These are phyloP conservation scores for Aspergillus novoparasiticus DNA, from an alignment of 2,329 filamentous ascomycete species.

Conservation along the genomic window DNA sequence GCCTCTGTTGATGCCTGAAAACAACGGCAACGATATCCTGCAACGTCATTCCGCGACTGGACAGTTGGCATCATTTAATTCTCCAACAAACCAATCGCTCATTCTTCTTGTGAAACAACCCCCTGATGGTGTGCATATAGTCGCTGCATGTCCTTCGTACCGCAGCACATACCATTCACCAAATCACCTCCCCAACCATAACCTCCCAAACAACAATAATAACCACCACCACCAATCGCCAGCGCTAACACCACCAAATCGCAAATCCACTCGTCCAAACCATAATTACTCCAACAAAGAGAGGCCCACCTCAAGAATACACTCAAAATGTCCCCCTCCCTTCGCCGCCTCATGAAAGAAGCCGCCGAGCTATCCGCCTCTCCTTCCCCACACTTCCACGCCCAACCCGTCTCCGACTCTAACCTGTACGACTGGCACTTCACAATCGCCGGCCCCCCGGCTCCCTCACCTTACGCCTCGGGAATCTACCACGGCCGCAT, in stretches of 20 bases:
- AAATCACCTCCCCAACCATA: neutral
- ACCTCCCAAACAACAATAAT: neutral
- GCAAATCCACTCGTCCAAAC: neutral
- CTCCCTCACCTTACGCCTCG: conserved; percentile 71
- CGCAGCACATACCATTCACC: neutral
- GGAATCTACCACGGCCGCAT: conserved; percentile 97
- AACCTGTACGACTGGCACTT: conserved; percentile 99
- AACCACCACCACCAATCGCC: neutral
- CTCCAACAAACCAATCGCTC: neutral
- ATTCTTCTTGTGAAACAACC: too few species aligned
- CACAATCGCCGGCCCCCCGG: conserved; percentile 85
- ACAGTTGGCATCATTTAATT: neutral
- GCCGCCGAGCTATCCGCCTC: conserved; percentile 79
- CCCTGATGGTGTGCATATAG: neutral
- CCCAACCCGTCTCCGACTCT: conserved; percentile 74
- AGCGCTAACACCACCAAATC: neutral
- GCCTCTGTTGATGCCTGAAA: neutral
- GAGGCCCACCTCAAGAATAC: conserved; percentile 6
- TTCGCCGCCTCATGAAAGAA: conserved; percentile 67
- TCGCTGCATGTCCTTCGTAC: neutral
- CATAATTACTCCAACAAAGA: conserved; percentile 1
- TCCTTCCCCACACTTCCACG: conserved; percentile 83
- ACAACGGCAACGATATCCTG: neutral
- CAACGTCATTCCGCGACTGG: neutral
- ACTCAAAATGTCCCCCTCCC: conserved; percentile 36